Conservation (phyloP, 108 stramenopile genomes). For the Discostella stelligeroides region DNA sequence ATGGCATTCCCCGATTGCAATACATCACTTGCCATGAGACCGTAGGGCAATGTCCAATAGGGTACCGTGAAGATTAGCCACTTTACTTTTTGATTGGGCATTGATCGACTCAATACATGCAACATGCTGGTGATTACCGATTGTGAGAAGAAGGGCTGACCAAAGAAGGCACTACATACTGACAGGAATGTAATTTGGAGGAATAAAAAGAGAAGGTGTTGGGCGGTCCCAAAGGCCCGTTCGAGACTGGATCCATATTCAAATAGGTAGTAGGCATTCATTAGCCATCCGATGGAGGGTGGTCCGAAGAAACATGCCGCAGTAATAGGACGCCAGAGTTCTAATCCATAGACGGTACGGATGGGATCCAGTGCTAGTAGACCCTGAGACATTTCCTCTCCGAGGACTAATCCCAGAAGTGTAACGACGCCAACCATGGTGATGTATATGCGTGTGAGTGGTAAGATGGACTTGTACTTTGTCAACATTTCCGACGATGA, state of each 20-base stretch:
- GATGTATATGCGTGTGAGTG: conserved; percentile 84
- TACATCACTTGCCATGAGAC: conserved; percentile 81
- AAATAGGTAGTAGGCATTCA: conserved; percentile 86
- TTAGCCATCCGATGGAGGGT: conserved; percentile 84
- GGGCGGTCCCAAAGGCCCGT: conserved; percentile 81
- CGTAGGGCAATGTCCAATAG: conserved; percentile 89
- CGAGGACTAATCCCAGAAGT: conserved; percentile 71
- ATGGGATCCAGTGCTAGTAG: conserved; percentile 83
- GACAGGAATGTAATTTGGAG: conserved; percentile 67
- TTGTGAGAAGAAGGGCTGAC: conserved; percentile 80
- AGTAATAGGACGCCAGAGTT: conserved; percentile 86
- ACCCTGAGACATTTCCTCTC: conserved; percentile 84
- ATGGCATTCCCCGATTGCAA: conserved; percentile 73
- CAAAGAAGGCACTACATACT: conserved; percentile 63
- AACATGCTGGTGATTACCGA: conserved; percentile 88
- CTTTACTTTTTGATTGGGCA: conserved; percentile 83
- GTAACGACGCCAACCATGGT: conserved; percentile 71
- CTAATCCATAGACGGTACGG: conserved; percentile 73
- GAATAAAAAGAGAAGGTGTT: conserved; percentile 74
- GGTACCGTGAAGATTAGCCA: conserved; percentile 90
- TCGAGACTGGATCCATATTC: conserved; percentile 86
- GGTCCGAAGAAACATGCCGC: conserved; percentile 86
- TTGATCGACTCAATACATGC: conserved; percentile 83
- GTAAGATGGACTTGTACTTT: conserved; percentile 79
- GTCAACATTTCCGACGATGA: conserved; percentile 54